Base-by-base conservation (phyloP, 805 yeast genomes). In the Candida namnaoensis region DNA sequence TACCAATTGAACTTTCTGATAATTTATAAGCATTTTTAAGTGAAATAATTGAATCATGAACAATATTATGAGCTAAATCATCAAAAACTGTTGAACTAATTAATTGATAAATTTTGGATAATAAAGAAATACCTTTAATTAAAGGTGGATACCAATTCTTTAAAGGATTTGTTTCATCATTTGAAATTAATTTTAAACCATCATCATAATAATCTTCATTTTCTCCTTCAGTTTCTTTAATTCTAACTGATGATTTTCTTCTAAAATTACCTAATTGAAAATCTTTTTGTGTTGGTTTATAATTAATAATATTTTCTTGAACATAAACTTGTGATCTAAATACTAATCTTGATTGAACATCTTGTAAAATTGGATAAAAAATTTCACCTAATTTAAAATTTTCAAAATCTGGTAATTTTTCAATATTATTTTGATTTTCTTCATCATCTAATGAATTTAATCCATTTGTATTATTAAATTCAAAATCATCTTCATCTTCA, bases 51-150 rank as follows among this genome's bases (percentile, higher is more conserved):
- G 93, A 81, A 36, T 82, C 74, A 55, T 86, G 96, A 5, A 91
- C 84, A 40, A 88, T 80, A 43, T 83, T 78, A 57, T 88, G 95
- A 0, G 96, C 95, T 48, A 90, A 63, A 54, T 87, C 95, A 57
- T 88, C 95, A 62, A 90, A 91, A 2, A 88, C 84, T 11, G 72
- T 64, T 2, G 90, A 78, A 48, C 82, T 81, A 33, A 91, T 74
- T 51, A 88, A 66, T 52, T 86, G 95, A 55, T 87, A 86, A 23
- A 90, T 82, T 55, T 78, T 83, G 32, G 88, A 80, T 28, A 90
- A 64, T 6, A 91, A 62, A 1, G 81, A 72, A 36, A 88, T 62
- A 0, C 95, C 80, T 42, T 75, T 76, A 4, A 75, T 71, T 37
- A 88, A 64, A 1, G 96, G 95, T 12, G 86, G 78, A 56, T 85